Conservation (phyloP, 305 asterid species). For the Fraxinus velutina region DNA sequence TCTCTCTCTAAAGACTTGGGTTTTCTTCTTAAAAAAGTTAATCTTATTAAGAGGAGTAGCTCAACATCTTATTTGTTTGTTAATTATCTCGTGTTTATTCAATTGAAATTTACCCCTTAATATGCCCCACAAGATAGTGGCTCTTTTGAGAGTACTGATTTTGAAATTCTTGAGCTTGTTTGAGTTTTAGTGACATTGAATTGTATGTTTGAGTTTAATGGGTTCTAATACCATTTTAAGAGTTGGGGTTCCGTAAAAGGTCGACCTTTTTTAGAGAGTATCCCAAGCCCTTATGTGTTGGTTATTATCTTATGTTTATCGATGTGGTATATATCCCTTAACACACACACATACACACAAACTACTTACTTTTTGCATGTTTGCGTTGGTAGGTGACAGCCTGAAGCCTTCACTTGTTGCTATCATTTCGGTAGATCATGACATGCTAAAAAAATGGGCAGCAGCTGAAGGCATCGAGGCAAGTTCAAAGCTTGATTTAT, state of each 20-base stretch:
- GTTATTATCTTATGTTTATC: not conserved
- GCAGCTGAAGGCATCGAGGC: constrained; percentile 62
- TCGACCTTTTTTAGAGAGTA: not conserved
- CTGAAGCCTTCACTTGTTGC: constrained; percentile 63
- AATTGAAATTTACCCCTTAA: not conserved
- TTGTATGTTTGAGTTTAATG: not conserved
- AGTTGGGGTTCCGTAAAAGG: not conserved
- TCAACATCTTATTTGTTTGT: not conserved
- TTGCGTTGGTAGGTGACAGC: constrained; percentile 57
- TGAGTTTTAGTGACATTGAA: not conserved
- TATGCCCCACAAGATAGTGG: not conserved
- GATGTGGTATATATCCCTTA: not conserved
- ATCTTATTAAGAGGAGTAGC: not conserved
- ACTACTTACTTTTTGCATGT: constrained; percentile 6
- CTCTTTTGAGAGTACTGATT: not conserved
- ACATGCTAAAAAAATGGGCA: constrained; percentile 58
- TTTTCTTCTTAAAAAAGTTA: not conserved
- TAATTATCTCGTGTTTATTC: not conserved
- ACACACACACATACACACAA: not conserved
- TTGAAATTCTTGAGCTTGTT: not conserved
- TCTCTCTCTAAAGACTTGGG: not conserved
- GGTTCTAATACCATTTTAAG: not conserved
- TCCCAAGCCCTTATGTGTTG: not conserved
- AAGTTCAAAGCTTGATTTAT: not conserved
- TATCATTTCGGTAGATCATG: constrained; percentile 58